Conservation (phyloP, 768 basidiomycete species). For the Suillus subaureus region DNA sequence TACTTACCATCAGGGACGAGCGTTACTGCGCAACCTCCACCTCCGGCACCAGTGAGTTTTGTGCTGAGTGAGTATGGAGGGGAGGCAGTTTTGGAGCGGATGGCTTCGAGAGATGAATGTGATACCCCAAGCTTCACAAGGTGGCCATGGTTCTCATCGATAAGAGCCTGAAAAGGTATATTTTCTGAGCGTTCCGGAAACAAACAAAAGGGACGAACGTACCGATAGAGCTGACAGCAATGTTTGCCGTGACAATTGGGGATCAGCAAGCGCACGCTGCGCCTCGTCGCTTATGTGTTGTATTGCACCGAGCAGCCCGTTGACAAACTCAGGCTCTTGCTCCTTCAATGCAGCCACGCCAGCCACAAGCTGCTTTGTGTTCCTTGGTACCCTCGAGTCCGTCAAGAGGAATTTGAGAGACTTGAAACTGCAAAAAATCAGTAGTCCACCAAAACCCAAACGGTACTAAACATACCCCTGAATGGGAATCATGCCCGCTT, state of each 20-base stretch:
- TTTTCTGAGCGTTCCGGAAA: conserved; percentile 7
- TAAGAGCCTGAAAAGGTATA: conserved; percentile 56
- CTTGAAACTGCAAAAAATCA: conserved; percentile 65
- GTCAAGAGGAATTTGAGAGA: conserved; percentile 88
- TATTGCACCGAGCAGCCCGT: conserved; percentile 75
- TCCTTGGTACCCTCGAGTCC: conserved; percentile 89
- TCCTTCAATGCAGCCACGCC: conserved; percentile 76
- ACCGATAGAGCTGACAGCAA: conserved; percentile 73
- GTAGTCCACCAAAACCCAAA: conserved; percentile 7
- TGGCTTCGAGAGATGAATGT: conserved; percentile 83
- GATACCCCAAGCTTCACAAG: conserved; percentile 88
- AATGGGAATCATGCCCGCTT: conserved; percentile 82
- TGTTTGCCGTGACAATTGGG: conserved; percentile 64
- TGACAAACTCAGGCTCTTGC: conserved; percentile 86
- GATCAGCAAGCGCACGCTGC: conserved; percentile 68
- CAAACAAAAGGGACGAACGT: conserved; percentile 34
- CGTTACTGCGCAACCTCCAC: conserved; percentile 97
- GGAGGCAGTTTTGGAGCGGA: conserved; percentile 67
- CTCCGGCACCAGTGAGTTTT: conserved; percentile 97
- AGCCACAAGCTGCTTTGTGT: conserved; percentile 93
- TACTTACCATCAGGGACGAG: conserved; percentile 88
- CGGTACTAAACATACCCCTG: conserved; percentile 59
- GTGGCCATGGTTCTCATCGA: conserved; percentile 87
- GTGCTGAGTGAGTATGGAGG: conserved; percentile 74
- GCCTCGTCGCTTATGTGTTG: conserved; percentile 88